Conservation (phyloP, 306 rosid species). For the Fragaria vesca region DNA sequence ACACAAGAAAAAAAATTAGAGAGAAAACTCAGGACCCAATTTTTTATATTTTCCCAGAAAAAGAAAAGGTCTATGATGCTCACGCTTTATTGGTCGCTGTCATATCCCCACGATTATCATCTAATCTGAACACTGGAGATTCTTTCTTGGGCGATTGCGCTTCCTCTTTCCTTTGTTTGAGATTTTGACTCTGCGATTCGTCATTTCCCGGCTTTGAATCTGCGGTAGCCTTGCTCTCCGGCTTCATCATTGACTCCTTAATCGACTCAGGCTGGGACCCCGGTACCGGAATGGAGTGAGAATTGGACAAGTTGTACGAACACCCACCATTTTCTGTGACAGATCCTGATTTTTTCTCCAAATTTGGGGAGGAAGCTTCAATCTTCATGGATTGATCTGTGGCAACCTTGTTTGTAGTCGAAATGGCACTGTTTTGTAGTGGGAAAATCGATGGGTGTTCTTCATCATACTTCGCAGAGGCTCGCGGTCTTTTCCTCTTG, state of each 20-base stretch:
- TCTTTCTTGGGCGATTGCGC: constrained; percentile 77
- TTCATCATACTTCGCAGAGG: constrained; percentile 61
- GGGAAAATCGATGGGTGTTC: constrained; percentile 45
- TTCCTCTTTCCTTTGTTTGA: constrained; percentile 47
- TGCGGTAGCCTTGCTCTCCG: constrained; percentile 37
- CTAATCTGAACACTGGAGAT: constrained; percentile 46
- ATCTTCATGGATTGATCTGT: constrained; percentile 50
- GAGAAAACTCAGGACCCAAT: not conserved
- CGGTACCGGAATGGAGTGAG: constrained; percentile 23
- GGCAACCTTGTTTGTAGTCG: constrained; percentile 37
- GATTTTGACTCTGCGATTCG: constrained; percentile 55
- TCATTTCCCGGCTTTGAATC: constrained; percentile 44
- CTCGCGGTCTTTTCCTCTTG: constrained; percentile 84
- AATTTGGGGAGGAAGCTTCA: constrained; percentile 44
- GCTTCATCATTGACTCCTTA: constrained; percentile 49
- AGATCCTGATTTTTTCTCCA: constrained; percentile 58
- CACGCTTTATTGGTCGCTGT: constrained; percentile 67
- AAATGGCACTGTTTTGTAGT: constrained; percentile 50
- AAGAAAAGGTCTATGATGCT: constrained; percentile 36
- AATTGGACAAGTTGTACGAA: constrained; percentile 26
- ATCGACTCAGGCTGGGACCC: constrained; percentile 46
- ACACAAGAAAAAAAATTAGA: constrained; percentile 14
- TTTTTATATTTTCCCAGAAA: not conserved
- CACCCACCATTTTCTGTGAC: constrained; percentile 47
- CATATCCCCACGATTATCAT: constrained; percentile 58